A percentile compares a stretch with the other conserved stretches of the same genome.
Evolutionary conservation across 2,329 filamentous ascomycete species (phyloP).

Genomic region (Alternaria novae-zelandiae): DNA sequence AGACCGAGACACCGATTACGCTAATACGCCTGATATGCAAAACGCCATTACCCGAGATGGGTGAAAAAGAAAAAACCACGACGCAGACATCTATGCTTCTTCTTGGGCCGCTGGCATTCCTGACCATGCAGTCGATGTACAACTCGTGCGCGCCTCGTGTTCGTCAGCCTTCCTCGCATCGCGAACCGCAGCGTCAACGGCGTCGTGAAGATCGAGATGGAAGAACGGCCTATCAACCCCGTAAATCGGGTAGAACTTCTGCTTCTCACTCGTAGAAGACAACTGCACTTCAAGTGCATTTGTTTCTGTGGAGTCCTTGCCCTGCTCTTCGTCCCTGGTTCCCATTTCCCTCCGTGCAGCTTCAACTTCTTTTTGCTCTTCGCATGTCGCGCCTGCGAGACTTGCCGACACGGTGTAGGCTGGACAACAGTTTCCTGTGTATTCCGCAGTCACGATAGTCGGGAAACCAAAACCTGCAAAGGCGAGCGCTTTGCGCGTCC

Average conservation of each 20-base stretch:
- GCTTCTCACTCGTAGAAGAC: neutral
- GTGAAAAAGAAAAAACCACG: neutral
- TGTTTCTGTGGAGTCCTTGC: neutral
- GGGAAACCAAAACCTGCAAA: conserved; percentile 62
- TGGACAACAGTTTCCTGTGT: conserved; percentile 28
- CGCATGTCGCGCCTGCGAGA: conserved; percentile 22
- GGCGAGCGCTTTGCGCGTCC: conserved; percentile 63
- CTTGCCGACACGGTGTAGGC: conserved; percentile 28
- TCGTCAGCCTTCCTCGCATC: conserved; percentile 28
- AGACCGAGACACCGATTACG: neutral
- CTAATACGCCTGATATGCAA: neutral
- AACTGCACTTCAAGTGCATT: neutral
- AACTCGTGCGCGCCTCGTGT: neutral
- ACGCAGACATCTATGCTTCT: neutral
- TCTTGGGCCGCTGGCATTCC: neutral
- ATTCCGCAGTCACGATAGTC: neutral
- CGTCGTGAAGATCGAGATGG: conserved; percentile 38
- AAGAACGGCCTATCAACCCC: conserved; percentile 38
- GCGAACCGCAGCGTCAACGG: conserved; percentile 34
- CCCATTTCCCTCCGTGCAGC: neutral
- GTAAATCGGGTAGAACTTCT: conserved; percentile 15
- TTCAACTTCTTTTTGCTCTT: conserved; percentile 18
- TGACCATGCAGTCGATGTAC: neutral
- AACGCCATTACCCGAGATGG: neutral
- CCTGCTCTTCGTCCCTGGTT: conserved; percentile 14